Conservation (phyloP, 495 filamentous ascomycete genomes). For the Hypomontagnella monticulosa region DNA sequence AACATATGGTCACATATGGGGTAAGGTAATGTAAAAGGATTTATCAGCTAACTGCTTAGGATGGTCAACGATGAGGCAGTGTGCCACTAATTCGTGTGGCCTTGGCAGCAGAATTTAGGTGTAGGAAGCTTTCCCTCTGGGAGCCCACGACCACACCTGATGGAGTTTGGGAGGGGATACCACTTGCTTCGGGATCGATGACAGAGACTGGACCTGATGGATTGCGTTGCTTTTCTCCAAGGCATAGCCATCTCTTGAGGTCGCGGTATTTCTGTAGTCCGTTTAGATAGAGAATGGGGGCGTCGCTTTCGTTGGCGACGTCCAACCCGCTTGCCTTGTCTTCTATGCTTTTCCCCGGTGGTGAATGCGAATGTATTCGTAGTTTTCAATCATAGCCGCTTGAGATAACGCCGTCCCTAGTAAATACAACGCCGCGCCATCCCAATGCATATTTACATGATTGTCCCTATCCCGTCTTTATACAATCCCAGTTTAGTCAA, state of each 20-base stretch:
- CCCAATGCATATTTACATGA: conserved; percentile 27
- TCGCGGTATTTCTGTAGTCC: conserved; percentile 18
- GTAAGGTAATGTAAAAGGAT: conserved; percentile 4
- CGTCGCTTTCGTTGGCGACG: conserved; percentile 40
- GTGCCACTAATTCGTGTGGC: not conserved
- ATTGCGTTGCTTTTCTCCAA: conserved; percentile 7
- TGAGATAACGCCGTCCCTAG: too few relatives aligned
- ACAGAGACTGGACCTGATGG: conserved; percentile 24
- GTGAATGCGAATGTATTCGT: conserved; percentile 4
- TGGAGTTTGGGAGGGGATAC: conserved; percentile 39
- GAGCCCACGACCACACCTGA: conserved; percentile 1
- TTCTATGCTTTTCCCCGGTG: conserved; percentile 13
- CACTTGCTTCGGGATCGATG: conserved; percentile 38
- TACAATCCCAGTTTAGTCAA: too few relatives aligned
- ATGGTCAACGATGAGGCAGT: not conserved
- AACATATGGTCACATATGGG: not conserved
- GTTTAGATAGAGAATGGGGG: conserved; percentile 46
- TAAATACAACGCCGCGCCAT: conserved; percentile 30
- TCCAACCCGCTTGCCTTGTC: conserved; percentile 34
- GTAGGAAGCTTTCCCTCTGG: not conserved
- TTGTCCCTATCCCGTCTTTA: not conserved
- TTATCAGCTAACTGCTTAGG: not conserved
- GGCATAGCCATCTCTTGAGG: conserved; percentile 23
- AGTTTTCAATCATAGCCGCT: too few relatives aligned
- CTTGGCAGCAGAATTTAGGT: not conserved